phyloP scores from a whole-genome alignment of 768 basidiomycete species.

The Serendipita sp. region DNA sequence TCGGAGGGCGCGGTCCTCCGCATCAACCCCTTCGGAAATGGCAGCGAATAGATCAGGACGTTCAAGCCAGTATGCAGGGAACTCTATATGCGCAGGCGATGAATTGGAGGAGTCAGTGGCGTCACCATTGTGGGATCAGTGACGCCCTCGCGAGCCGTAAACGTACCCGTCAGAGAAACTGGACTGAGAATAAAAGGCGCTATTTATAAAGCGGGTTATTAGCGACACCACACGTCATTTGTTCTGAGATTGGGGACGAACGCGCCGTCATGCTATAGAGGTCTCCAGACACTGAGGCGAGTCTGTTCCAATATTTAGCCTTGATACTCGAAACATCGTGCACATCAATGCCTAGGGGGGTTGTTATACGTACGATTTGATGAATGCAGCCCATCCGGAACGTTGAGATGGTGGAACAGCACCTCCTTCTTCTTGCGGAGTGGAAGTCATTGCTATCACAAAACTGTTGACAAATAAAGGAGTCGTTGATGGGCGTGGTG shows the following conservation, averaged over 20 bases:
- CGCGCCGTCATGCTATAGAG: constrained; percentile 71
- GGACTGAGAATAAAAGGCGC: constrained; percentile 79
- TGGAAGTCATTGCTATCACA: not conserved
- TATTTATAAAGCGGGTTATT: not conserved
- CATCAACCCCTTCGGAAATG: constrained; percentile 59
- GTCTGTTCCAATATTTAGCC: constrained; percentile 26
- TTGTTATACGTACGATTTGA: constrained; percentile 56
- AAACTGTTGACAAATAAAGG: not conserved
- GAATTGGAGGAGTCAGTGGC: constrained; percentile 2
- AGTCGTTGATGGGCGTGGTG: too few species aligned
- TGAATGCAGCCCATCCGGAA: constrained; percentile 60
- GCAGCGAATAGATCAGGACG: constrained; percentile 77
- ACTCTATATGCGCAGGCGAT: not conserved
- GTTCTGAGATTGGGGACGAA: not conserved
- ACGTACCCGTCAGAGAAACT: constrained; percentile 67
- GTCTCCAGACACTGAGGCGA: constrained; percentile 79
- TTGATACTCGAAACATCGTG: not conserved
- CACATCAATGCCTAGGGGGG: constrained; percentile 7
- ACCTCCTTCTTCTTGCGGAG: constrained; percentile 10
- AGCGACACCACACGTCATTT: not conserved
- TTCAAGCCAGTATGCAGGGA: constrained; percentile 88
- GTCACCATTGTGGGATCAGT: constrained; percentile 1
- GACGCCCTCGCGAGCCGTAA: constrained; percentile 4
- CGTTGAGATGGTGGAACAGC: constrained; percentile 8
- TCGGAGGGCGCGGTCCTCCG: constrained; percentile 56